Evolutionary conservation across 805 yeast species (phyloP).

Genomic region (Alloascoidea africana): DNA sequence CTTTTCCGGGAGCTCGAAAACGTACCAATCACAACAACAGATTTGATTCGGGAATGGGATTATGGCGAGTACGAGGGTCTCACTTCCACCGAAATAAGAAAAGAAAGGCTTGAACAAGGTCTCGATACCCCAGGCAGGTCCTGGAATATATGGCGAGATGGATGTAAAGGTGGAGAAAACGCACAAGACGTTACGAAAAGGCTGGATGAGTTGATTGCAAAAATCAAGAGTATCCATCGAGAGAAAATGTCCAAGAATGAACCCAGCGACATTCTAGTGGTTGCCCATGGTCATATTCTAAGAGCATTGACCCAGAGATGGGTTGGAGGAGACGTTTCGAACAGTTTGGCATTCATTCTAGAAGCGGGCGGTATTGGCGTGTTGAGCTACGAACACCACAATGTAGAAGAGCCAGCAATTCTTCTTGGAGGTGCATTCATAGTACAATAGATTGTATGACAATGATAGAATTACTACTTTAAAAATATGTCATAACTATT

Average conservation of each 20-base stretch:
- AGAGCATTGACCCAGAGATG: slow-evolving; percentile 85
- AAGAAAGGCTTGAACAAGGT: slow-evolving; percentile 43
- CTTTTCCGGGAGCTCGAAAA: slow-evolving; percentile 17
- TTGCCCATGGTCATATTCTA: slow-evolving; percentile 89
- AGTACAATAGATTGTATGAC: slow-evolving; percentile 24
- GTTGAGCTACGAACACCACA: slow-evolving; percentile 75
- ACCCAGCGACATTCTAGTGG: slow-evolving; percentile 61
- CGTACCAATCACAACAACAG: slow-evolving; percentile 27
- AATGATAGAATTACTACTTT: slow-evolving; percentile 3
- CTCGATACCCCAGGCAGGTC: slow-evolving; percentile 24
- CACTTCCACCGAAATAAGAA: slow-evolving; percentile 48
- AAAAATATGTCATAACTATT: not conserved
- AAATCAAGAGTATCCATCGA: slow-evolving; percentile 45
- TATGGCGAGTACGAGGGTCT: slow-evolving; percentile 93
- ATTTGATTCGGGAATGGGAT: slow-evolving; percentile 86
- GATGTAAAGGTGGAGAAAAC: slow-evolving; percentile 84
- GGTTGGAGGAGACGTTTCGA: slow-evolving; percentile 41
- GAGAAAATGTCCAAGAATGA: slow-evolving; percentile 32
- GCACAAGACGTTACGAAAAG: slow-evolving; percentile 52
- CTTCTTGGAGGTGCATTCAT: slow-evolving; percentile 72
- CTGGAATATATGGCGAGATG: slow-evolving; percentile 86
- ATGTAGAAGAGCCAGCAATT: slow-evolving; percentile 76
- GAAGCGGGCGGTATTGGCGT: slow-evolving; percentile 97
- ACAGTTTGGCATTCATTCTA: slow-evolving; percentile 66
- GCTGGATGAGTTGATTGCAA: slow-evolving; percentile 52